Conservation (phyloP, 306 rosid genomes). For the Myrica gale region DNA sequence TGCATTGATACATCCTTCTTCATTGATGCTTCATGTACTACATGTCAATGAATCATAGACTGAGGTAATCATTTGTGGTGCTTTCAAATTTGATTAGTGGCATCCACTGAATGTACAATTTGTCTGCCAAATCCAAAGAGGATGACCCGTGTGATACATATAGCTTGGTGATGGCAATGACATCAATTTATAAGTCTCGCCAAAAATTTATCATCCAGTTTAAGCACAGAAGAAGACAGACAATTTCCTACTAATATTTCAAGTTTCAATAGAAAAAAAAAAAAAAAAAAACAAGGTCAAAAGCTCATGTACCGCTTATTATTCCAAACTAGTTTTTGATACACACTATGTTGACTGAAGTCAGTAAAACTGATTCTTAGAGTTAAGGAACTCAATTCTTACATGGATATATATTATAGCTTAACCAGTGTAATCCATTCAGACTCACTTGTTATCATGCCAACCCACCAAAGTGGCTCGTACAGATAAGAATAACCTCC, state of each 20-base stretch:
- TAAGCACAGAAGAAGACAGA: too few species aligned
- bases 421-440: slow-evolving; percentile 4
- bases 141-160: neutral
- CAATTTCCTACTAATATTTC: too few species aligned
- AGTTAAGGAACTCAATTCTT: neutral
- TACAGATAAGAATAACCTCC: slow-evolving; percentile 97
- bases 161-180: neutral
- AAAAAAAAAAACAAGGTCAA: neutral
- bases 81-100: neutral
- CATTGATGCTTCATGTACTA: neutral
- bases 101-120: neutral
- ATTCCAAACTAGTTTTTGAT: neutral
- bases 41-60: neutral
- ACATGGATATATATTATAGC: neutral
- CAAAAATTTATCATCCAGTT: too few species aligned
- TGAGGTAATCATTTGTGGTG: neutral
- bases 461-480: slow-evolving; percentile 99
- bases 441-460: slow-evolving; percentile 97
- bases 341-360: neutral
- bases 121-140: neutral
- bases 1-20: too few species aligned
- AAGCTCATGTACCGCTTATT: neutral
- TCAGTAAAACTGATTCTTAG: slow-evolving; percentile 5
- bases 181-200: neutral
- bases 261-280: too few species aligned